These are phyloP conservation scores for Phylloporus scabripes DNA, from an alignment of 768 basidiomycete species.

Conservation along the genomic window DNA sequence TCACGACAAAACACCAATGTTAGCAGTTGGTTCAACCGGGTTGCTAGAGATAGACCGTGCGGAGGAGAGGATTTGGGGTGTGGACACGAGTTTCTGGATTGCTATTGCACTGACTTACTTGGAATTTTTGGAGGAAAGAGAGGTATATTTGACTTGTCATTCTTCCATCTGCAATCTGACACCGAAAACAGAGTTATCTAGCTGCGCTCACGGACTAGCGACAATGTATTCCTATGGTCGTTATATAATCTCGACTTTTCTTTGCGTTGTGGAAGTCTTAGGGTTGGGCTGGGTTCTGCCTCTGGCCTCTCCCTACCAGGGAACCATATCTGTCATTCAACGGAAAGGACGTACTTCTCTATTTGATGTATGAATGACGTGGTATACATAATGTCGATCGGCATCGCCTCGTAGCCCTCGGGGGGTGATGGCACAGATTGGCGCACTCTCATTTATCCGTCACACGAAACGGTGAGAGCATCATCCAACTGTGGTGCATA, in stretches of 20 bases:
- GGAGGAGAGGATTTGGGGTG: conserved; percentile 54
- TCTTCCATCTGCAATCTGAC: conserved; percentile 2
- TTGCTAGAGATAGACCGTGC: conserved; percentile 56
- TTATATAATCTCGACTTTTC: conserved; percentile 1
- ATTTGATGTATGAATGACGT: background rate
- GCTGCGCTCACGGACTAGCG: conserved; percentile 44
- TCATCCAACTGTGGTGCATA: no score
- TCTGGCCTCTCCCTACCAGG: no score
- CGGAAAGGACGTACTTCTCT: background rate
- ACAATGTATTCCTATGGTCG: conserved; percentile 8
- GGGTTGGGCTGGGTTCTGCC: no score
- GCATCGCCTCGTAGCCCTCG: no score
- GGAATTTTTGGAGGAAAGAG: conserved; percentile 72
- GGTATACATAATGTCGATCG: no score
- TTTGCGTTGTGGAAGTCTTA: conserved; percentile 2
- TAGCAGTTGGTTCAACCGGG: conserved; percentile 56
- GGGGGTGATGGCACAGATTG: no score
- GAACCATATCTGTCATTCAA: background rate
- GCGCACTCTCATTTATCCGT: no score
- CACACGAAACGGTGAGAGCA: no score
- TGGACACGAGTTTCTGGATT: conserved; percentile 76
- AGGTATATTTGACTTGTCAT: conserved; percentile 42
- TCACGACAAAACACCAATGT: conserved; percentile 65
- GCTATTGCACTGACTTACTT: conserved; percentile 68
- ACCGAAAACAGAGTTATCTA: conserved; percentile 45